Evolutionary conservation across 225 moss, liverwort and hornwort species (phyloP), one percentile per base, ranked within the genome.

Genomic region (Neckera pumila): DNA sequence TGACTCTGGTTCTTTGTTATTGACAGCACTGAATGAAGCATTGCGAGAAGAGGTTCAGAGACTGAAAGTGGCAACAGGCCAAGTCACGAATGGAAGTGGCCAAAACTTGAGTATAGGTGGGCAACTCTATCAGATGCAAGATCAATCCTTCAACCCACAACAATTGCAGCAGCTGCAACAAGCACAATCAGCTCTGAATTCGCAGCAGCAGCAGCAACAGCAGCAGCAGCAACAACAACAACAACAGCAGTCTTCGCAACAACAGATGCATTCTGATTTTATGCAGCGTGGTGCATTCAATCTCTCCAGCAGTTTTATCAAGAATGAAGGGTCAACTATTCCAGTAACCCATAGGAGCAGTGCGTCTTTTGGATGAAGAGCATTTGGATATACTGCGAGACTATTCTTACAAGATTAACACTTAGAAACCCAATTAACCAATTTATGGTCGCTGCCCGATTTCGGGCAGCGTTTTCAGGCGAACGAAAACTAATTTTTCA

Each of bases 1-100:
- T 92, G 81, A 89, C 80, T 75, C n/a, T 43, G 64, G 43, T 82
- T 89, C 45, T 70, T 76, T 80, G 59, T 87, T 64, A 12, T 25
- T 79, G 9, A 61, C 93, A 96, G 96, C 96, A 90, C 81, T 96
- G 85, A 95, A 96, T 84, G 96, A 96, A 86, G 96, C 96, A 82
- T 87, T 96, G 87, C 93, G 96, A 85, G 96, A 96, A 76, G 96
- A 96, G 86, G 96, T 96, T 83, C 95, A 93, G 82, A 91, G 95
- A 47, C 82, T 96, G 92, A 95, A 95, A 84, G 88, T 95, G 76
- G 95, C 94, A 65, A 96, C 95, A 56, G 96, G 94, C 60, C 95
- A 96, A 83, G 87, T 96, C 42, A 89, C 88, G 82, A 94, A 92
- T 71, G 90, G 95, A 61, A 95, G 92, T 86, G 94, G 93, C 54